Conservation (phyloP, 768 basidiomycete genomes). For the Leccinum rimulosum region DNA sequence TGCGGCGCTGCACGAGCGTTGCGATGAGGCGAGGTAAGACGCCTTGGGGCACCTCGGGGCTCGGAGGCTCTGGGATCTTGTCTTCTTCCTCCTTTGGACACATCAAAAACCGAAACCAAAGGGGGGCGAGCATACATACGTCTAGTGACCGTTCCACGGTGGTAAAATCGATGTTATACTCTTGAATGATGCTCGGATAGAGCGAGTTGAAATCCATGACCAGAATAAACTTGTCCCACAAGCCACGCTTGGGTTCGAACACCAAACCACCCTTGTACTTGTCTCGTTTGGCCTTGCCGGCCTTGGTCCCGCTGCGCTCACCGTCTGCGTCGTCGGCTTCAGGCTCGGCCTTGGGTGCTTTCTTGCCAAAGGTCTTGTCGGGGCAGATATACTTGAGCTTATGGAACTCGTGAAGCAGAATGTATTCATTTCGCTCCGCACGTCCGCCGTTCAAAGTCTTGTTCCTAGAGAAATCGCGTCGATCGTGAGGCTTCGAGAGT, state of each 20-base stretch:
- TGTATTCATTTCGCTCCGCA: conserved; percentile 98
- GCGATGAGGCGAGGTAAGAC: conserved; percentile 97
- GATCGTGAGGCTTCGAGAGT: neutral
- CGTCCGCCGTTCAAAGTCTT: conserved; percentile 96
- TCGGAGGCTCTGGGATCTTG: conserved; percentile 86
- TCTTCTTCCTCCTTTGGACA: conserved; percentile 60
- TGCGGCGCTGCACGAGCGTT: conserved; percentile 93
- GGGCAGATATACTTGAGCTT: conserved; percentile 94
- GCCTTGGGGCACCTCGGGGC: conserved; percentile 68
- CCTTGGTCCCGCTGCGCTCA: conserved; percentile 41
- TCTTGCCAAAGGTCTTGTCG: conserved; percentile 89
- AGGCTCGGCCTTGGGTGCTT: conserved; percentile 47
- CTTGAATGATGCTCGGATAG: conserved; percentile 98
- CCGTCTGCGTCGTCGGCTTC: conserved; percentile 57
- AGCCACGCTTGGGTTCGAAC: conserved; percentile 90
- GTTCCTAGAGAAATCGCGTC: conserved; percentile 57
- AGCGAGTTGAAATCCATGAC: conserved; percentile 99
- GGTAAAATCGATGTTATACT: conserved; percentile 99
- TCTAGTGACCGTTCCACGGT: conserved; percentile 78
- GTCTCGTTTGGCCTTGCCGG: conserved; percentile 72
- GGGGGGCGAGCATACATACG: conserved; percentile 32
- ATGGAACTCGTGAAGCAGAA: conserved; percentile 97
- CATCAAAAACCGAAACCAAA: neutral
- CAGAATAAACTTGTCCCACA: conserved; percentile 95
- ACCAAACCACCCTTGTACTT: conserved; percentile 99